These are phyloP conservation scores for Petrea volubilis DNA, from an alignment of 257 asterid species.

Conservation along the genomic window DNA sequence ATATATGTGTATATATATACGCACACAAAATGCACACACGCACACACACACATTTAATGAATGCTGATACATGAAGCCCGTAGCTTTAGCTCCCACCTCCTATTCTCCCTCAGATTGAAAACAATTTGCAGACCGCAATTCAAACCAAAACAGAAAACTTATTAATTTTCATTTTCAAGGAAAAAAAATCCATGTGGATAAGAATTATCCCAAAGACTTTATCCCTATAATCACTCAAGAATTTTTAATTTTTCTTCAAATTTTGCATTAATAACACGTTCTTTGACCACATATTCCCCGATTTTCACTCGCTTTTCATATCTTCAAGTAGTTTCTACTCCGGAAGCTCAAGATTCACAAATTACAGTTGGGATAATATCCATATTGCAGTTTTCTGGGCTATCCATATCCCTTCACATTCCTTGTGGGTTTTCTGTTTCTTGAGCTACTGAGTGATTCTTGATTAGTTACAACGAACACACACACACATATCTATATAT, in stretches of 20 bases:
- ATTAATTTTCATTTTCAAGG: too few relatives aligned
- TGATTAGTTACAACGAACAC: neutral
- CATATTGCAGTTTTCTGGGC: neutral
- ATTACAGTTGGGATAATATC: neutral
- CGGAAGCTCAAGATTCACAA: slow-evolving; percentile 11
- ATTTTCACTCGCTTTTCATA: neutral
- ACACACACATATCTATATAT: too few relatives aligned
- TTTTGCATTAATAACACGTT: neutral
- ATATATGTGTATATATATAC: neutral
- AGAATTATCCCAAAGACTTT: slow-evolving; percentile 8
- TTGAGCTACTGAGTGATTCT: neutral
- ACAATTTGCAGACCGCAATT: neutral
- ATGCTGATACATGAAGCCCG: slow-evolving; percentile 12
- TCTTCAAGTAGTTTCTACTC: neutral
- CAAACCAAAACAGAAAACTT: neutral
- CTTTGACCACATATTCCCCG: slow-evolving; percentile 12
- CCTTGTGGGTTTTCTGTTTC: neutral
- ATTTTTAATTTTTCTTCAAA: neutral
- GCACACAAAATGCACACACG: too few relatives aligned
- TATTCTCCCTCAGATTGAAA: slow-evolving; percentile 21
- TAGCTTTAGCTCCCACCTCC: slow-evolving; percentile 16
- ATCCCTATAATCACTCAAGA: slow-evolving; percentile 8
- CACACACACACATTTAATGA: neutral
- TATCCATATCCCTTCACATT: too few relatives aligned
- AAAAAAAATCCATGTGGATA: slow-evolving; percentile 13